phyloP scores from a whole-genome alignment of 2,329 filamentous ascomycete genomes.

The Cordyceps fumosorosea region DNA sequence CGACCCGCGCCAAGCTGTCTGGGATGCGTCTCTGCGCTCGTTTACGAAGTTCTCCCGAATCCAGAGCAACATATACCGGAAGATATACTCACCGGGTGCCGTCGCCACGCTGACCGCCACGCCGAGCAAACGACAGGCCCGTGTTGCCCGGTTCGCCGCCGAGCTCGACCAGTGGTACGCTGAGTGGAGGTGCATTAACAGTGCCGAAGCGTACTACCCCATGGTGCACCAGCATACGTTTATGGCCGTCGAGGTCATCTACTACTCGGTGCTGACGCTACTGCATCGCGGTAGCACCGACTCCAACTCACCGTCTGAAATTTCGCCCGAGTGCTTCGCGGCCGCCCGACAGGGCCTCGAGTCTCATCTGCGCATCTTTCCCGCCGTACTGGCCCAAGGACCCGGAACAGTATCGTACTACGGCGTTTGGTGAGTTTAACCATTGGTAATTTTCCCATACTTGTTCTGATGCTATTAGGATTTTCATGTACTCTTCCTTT shows the following conservation, averaged over 20 bases:
- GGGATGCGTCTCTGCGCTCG: conserved; percentile 10
- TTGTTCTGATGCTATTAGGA: conserved; percentile 10
- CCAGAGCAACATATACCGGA: conserved; percentile 15
- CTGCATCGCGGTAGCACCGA: conserved; percentile 14
- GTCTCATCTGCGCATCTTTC: conserved; percentile 15
- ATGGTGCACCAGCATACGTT: conserved; percentile 16
- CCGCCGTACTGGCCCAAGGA: conserved; percentile 11
- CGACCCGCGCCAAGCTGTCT: conserved; percentile 10
- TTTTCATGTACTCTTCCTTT: conserved; percentile 19
- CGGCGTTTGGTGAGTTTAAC: conserved; percentile 16
- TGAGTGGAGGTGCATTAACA: conserved; percentile 15
- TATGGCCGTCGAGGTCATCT: conserved; percentile 17
- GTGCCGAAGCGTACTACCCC: conserved; percentile 13
- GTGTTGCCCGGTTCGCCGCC: conserved; percentile 10
- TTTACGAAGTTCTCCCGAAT: conserved; percentile 15
- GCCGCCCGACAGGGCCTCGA: conserved; percentile 16
- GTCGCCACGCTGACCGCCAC: neutral
- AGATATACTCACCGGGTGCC: conserved; percentile 14
- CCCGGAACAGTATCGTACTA: conserved; percentile 15
- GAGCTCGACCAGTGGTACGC: conserved; percentile 14
- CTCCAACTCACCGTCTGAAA: conserved; percentile 14
- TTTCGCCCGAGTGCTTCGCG: conserved; percentile 16
- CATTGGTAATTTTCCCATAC: neutral
- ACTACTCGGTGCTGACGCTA: conserved; percentile 18
- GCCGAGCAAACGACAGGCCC: neutral